Base-by-base conservation (phyloP, 2,329 filamentous ascomycete species). In the Canariomyces notabilis region DNA sequence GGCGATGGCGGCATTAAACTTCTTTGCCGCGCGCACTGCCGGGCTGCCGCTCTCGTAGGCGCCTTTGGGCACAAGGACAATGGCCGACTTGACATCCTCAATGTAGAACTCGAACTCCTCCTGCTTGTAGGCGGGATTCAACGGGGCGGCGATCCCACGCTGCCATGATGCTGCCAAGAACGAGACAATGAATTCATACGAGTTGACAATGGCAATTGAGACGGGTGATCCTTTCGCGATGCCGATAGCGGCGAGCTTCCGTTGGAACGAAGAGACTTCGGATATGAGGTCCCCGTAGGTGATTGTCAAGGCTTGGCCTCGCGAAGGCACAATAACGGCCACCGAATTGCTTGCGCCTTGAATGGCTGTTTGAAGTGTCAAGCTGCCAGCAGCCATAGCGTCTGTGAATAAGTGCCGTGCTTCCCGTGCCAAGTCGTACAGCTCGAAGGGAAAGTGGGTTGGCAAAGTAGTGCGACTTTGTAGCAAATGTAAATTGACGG, bases 31-130 rank as follows among this genome's bases (percentile, higher is more conserved):
- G 60, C 80, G 78, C 21, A 93, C 85, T 20, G 85, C 87, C 11
- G 86, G 77, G 8, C 80, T 82, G 61, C 83, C 72, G 56, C 81
- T 75, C 9, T 73, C 72, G 58, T 80, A 86, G 12, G 83, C 79
- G 14, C 86, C 87, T 56, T 74, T 74, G 11, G 88, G 87, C 8
- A 94, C 84, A 29, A 94, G 73, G 23, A 89, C 79, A 49, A 94
- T 71, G 26, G 83, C 83, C 5, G 88, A 91, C 62, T 83, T 87
- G 57, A 94, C 74, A 63, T 95, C 88, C 54, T 89, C 84, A 60
- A 95, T 91, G 67, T 93, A 94, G 68, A 94, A 94, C 64, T 93
- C 88, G 64, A 91, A 93, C 66, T 94, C 88, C 47, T 83, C 83
- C 67, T 93, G 87, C 71, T 90, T 94, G 73, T 94, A 94, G 36